Conservation (phyloP, 2,329 filamentous ascomycete species). For the Beauveria brongniartii region DNA sequence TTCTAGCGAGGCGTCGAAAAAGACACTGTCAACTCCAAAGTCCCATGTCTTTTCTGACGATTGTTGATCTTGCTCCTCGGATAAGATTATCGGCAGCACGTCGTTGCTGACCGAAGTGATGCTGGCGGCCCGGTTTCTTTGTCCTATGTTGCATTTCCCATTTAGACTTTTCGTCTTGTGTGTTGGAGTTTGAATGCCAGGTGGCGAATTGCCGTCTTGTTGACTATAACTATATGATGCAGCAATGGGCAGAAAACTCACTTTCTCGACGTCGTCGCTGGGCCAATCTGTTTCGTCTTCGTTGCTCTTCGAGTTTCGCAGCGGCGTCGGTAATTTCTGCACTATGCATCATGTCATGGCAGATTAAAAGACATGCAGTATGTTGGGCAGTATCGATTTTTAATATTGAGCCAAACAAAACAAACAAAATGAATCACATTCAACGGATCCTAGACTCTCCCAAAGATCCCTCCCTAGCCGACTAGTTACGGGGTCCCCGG, state of each 20-base stretch:
- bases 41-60: not conserved
- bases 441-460: too few relatives aligned
- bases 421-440: not conserved
- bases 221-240: too few relatives aligned
- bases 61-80: not conserved
- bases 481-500: not conserved
- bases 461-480: not conserved
- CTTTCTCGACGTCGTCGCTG: slow-evolving; percentile 6
- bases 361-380: not conserved
- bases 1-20: not conserved
- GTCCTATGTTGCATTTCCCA: not conserved
- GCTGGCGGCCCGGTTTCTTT: slow-evolving; percentile 1
- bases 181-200: not conserved
- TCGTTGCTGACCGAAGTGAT: not conserved
- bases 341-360: not conserved
- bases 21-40: not conserved
- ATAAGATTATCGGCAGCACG: not conserved
- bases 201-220: too few relatives aligned
- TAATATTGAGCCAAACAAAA: not conserved
- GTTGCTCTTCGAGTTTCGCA: slow-evolving; percentile 8
- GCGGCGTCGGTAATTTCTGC: not conserved
- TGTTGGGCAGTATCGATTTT: not conserved
- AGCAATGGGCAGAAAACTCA: not conserved
- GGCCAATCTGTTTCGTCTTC: slow-evolving; percentile 4
- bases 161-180: not conserved